Evolutionary conservation across 2,329 filamentous ascomycete genomes (phyloP).

Genomic region (Talaromyces piceae): DNA sequence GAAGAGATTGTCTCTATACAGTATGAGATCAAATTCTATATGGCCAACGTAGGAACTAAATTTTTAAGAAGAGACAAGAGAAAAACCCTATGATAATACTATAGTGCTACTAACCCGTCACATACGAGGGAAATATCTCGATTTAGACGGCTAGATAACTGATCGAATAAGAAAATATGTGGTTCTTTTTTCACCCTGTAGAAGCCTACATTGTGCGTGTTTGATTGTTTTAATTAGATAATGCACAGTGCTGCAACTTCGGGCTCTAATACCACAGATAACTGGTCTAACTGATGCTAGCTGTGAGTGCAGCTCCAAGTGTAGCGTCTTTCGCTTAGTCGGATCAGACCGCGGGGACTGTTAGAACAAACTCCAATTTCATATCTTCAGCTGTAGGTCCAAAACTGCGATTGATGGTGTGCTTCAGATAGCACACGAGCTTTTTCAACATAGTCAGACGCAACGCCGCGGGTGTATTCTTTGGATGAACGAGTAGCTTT

Average conservation of each 20-base stretch:
- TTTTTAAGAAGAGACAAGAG: too few species aligned
- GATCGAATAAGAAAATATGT: too few species aligned
- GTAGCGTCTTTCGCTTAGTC: slow-evolving; percentile 27
- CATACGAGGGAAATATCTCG: too few species aligned
- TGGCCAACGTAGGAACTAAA: too few species aligned
- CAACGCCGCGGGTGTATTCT: not conserved
- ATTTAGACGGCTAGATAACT: too few species aligned
- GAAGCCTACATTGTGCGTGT: slow-evolving; percentile 16
- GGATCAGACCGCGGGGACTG: slow-evolving; percentile 28
- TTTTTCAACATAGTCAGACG: not conserved
- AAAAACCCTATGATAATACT: too few species aligned
- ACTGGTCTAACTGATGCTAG: slow-evolving; percentile 9
- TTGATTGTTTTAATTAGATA: slow-evolving; percentile 20
- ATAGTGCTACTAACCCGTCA: too few species aligned
- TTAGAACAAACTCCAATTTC: slow-evolving; percentile 19
- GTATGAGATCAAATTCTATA: too few species aligned
- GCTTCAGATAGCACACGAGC: not conserved
- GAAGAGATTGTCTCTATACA: too few species aligned
- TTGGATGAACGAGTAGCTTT: not conserved
- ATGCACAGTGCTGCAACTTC: slow-evolving; percentile 29
- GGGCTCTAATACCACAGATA: slow-evolving; percentile 19
- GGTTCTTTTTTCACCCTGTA: too few species aligned
- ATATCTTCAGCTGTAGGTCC: slow-evolving; percentile 10
- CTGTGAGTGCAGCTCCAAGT: slow-evolving; percentile 13
- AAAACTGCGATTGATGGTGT: slow-evolving; percentile 5